phyloP scores from a whole-genome alignment of 139 green algal genomes.

The Microglena sp. region DNA sequence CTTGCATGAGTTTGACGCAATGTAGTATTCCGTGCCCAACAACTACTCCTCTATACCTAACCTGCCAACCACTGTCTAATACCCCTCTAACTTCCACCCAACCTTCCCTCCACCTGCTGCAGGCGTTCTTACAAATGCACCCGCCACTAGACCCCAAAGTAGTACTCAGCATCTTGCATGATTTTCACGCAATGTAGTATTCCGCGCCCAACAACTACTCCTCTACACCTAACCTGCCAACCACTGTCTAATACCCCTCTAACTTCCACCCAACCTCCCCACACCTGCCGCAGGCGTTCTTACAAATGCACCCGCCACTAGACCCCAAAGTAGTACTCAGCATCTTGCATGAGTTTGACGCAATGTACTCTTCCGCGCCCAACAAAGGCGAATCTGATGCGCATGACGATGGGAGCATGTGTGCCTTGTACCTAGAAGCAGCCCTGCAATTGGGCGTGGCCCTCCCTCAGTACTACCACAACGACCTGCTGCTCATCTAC shows the following conservation, averaged over 20 bases:
- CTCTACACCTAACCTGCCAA: no score
- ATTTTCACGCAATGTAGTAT: no score
- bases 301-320: constrained; percentile 51
- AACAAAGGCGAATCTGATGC: background rate
- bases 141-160: constrained; percentile 43
- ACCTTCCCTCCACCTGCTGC: no score
- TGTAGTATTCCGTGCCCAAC: background rate
- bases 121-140: constrained; percentile 47
- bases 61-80: no score
- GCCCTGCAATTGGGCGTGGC: constrained; percentile 48
- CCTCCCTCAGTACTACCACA: constrained; percentile 42
- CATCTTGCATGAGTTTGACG: constrained; percentile 37
- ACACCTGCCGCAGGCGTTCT: no score
- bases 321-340: constrained; percentile 43
- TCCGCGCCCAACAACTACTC: no score
- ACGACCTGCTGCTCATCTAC: constrained; percentile 71
- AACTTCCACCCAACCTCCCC: no score
- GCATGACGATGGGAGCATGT: constrained; percentile 14
- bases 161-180: constrained; percentile 53
- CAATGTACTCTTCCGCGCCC: no score
- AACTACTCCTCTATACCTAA: no score
- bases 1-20: constrained; percentile 22
- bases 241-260: no score
- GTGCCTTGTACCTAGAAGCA: constrained; percentile 58
- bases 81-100: no score